Conservation (phyloP, 257 asterid genomes). For the Paraleonurus japonicus region DNA sequence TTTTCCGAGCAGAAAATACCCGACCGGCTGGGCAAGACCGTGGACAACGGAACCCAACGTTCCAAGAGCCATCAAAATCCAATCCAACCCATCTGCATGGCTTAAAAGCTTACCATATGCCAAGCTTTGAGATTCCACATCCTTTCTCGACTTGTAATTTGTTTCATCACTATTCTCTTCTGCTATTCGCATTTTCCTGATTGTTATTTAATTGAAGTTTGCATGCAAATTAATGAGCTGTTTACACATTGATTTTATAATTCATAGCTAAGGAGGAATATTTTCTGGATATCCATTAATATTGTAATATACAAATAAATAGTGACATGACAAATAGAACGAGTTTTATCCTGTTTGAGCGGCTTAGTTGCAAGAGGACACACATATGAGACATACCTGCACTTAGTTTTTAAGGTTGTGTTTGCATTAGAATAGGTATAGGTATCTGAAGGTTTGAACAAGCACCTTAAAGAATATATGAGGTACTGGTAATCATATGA, state of each 20-base stretch:
- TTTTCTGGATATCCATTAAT: conserved; percentile 39
- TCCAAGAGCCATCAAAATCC: conserved; percentile 72
- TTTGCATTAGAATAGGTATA: conserved; percentile 10
- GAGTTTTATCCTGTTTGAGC: neutral
- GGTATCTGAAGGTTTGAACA: neutral
- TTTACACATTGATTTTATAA: conserved; percentile 20
- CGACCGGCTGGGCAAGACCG: conserved; percentile 78
- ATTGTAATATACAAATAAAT: conserved; percentile 19
- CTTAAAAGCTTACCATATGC: conserved; percentile 57
- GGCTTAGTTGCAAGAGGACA: conserved; percentile 29
- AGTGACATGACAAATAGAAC: conserved; percentile 11
- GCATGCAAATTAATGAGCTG: conserved; percentile 24
- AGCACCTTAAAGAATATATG: too few species aligned
- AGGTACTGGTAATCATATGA: neutral
- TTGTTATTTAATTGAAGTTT: conserved; percentile 15
- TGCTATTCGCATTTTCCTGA: conserved; percentile 28
- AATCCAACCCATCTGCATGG: conserved; percentile 65
- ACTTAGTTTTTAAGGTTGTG: conserved; percentile 8
- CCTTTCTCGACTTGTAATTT: conserved; percentile 26
- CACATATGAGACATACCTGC: conserved; percentile 20
- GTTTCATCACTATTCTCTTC: conserved; percentile 26
- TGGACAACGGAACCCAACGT: conserved; percentile 69
- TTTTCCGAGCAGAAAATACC: conserved; percentile 65
- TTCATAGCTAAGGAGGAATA: conserved; percentile 29
- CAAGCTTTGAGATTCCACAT: conserved; percentile 25